Conservation (phyloP, 2,329 filamentous ascomycete genomes). For the Diaporthe humulicola region DNA sequence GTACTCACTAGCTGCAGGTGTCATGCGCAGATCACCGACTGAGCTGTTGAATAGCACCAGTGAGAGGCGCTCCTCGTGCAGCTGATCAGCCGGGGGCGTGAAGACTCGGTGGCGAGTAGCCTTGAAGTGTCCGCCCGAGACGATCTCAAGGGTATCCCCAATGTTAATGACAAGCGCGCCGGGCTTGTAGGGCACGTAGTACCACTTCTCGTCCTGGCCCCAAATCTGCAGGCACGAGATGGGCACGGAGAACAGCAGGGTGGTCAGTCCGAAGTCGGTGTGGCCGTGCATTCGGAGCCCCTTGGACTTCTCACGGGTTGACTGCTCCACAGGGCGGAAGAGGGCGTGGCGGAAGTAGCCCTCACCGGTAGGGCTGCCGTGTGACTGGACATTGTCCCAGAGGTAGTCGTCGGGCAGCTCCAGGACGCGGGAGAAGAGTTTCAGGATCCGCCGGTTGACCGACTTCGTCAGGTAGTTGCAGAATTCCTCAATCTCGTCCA, state of each 20-base stretch:
- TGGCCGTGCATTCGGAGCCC: conserved; percentile 61
- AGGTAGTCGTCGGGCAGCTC: conserved; percentile 59
- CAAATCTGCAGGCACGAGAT: conserved; percentile 62
- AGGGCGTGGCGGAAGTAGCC: conserved; percentile 62
- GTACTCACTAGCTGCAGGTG: conserved; percentile 48
- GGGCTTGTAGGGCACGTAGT: conserved; percentile 58
- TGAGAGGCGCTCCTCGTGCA: conserved; percentile 55
- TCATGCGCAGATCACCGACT: conserved; percentile 57
- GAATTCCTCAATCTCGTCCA: conserved; percentile 60
- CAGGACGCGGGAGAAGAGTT: conserved; percentile 57
- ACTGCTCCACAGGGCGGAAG: conserved; percentile 53
- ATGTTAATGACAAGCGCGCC: conserved; percentile 64
- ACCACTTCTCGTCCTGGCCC: conserved; percentile 59
- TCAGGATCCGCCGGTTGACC: conserved; percentile 58
- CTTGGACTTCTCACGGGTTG: conserved; percentile 49
- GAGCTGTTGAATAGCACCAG: conserved; percentile 61
- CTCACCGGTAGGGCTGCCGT: conserved; percentile 56
- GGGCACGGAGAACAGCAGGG: conserved; percentile 60
- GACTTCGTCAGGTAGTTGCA: conserved; percentile 60
- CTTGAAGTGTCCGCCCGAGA: conserved; percentile 61
- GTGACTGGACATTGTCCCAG: conserved; percentile 59
- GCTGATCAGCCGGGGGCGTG: conserved; percentile 57
- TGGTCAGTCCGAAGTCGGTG: conserved; percentile 62
- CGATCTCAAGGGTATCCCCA: conserved; percentile 58
- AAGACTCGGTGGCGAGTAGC: conserved; percentile 59